These are phyloP conservation scores for Leccinum griseonigrum DNA, from an alignment of 1,284 basidiomycete species.

Conservation along the genomic window DNA sequence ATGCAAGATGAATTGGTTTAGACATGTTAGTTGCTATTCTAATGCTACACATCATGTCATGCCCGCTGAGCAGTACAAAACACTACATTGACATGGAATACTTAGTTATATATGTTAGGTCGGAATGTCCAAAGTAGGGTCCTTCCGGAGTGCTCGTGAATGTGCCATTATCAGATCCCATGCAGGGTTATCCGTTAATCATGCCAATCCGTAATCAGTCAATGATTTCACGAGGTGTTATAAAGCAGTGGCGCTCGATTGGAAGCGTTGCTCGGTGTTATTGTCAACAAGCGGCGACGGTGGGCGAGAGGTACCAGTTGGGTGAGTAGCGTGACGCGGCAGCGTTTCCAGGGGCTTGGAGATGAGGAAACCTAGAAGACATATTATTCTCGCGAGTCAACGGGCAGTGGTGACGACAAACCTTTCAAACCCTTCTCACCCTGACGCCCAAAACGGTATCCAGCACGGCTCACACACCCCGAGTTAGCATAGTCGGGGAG, in stretches of 20 bases:
- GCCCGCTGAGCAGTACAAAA: slow-evolving; percentile 26
- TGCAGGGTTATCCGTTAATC: slow-evolving; percentile 16
- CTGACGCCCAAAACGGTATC: slow-evolving; percentile 65
- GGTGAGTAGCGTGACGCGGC: slow-evolving; percentile 48
- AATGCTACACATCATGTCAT: slow-evolving; percentile 28
- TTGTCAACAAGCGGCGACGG: slow-evolving; percentile 18
- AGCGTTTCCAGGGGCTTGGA: slow-evolving; percentile 54
- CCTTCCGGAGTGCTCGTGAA: slow-evolving; percentile 12
- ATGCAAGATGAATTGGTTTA: slow-evolving; percentile 3
- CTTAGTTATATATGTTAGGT: slow-evolving; percentile 3
- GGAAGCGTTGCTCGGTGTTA: slow-evolving; percentile 23
- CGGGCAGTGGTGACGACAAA: slow-evolving; percentile 22
- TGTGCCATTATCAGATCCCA: slow-evolving; percentile 10
- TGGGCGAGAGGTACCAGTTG: slow-evolving; percentile 30
- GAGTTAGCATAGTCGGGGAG: slow-evolving; percentile 29
- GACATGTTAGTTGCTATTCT: slow-evolving; percentile 7
- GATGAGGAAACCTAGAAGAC: slow-evolving; percentile 44
- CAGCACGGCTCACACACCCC: slow-evolving; percentile 36
- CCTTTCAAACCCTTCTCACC: slow-evolving; percentile 73
- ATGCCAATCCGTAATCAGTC: slow-evolving; percentile 13
- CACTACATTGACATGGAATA: slow-evolving; percentile 9
- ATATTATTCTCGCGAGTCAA: slow-evolving; percentile 5
- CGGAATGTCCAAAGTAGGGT: slow-evolving; percentile 16
- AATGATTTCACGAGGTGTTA: slow-evolving; percentile 22
- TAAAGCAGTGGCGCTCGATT: slow-evolving; percentile 30